Conservation (phyloP, 2,329 filamentous ascomycete species). For the Aspergillus versicolor region DNA sequence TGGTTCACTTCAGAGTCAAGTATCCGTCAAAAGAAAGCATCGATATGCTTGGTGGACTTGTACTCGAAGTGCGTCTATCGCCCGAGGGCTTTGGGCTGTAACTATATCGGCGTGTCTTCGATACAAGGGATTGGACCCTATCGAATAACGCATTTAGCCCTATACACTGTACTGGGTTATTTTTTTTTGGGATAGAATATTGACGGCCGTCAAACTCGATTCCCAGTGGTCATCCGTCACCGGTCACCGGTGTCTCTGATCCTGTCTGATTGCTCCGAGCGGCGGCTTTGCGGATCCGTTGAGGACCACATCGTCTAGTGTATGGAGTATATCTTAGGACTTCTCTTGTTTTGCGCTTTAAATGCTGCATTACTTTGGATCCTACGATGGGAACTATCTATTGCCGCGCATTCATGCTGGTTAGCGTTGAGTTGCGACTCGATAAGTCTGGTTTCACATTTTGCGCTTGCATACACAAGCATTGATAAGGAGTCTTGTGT, state of each 20-base stretch:
- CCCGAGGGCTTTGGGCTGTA: neutral
- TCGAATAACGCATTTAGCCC: neutral
- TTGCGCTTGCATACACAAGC: constrained; percentile 3
- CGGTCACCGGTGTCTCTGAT: neutral
- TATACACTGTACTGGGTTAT: neutral
- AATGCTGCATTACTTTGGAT: neutral
- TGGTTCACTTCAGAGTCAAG: neutral
- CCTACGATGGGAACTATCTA: neutral
- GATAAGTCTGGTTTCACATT: neutral
- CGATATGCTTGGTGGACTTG: neutral
- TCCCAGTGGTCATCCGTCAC: neutral
- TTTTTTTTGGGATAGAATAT: neutral
- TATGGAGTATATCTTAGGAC: neutral
- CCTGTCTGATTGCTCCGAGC: neutral
- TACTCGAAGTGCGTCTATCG: neutral
- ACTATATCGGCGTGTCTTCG: neutral
- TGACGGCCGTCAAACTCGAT: neutral
- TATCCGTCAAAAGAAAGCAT: neutral
- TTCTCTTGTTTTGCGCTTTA: neutral
- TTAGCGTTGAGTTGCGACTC: neutral
- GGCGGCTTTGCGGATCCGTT: neutral
- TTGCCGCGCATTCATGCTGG: neutral
- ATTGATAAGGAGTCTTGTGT: constrained; percentile 11
- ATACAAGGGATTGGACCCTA: neutral
- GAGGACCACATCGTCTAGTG: neutral